Base-by-base conservation (phyloP, 139 green algal species). In the Tetradesmus obliquus region DNA sequence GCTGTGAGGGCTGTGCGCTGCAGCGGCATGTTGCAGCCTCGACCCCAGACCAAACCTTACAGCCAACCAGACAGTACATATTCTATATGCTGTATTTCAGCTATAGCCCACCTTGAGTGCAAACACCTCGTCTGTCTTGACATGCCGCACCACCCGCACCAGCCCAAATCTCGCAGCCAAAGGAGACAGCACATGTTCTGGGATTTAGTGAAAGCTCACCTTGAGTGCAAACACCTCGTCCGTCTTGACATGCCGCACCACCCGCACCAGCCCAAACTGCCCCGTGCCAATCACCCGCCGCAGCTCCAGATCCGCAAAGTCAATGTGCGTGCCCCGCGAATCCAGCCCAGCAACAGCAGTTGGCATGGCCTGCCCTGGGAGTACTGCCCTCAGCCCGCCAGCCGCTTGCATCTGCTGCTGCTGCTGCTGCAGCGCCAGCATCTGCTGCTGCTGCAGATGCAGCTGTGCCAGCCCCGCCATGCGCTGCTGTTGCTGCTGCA, bases 201-300 rank as follows among this genome's bases (percentile, higher is more conserved):
- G 66, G 15, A 76, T 76, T 17, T 1, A 76, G 1, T 76, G 1
- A 2, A 76, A 76, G 15, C 66, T 17, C 17, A 87, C 84, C 94
- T 98, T 98, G 17, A 98, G 91, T 1, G 96, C 96, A 84, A 95
- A 97, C n/a, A 95, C 93, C 72, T 96, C 90, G 55, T 94, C 94
- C 10, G 95, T 97, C 62, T 91, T 91, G 24, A 91, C 94, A 84
- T 97, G 95, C 24, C 93, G 93, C 85, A 97, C 96, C 32, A 98
- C 91, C 6, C 96, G 92, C 53, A 98, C 96, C 60, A 94, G 86
- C 2, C 96, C 96, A 93, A 97, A 98, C 91, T 98, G 95, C 0
- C 96, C 96, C 0, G 95, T 96, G 85, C 96, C 96, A 19, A 98
- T 93, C 51, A 97, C 94, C 13, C 96, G 91, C 69, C 96, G 93